These are phyloP conservation scores for Phytophthora macrochlamydospora DNA, from an alignment of 352 stramenopile genomes.

Conservation along the genomic window DNA sequence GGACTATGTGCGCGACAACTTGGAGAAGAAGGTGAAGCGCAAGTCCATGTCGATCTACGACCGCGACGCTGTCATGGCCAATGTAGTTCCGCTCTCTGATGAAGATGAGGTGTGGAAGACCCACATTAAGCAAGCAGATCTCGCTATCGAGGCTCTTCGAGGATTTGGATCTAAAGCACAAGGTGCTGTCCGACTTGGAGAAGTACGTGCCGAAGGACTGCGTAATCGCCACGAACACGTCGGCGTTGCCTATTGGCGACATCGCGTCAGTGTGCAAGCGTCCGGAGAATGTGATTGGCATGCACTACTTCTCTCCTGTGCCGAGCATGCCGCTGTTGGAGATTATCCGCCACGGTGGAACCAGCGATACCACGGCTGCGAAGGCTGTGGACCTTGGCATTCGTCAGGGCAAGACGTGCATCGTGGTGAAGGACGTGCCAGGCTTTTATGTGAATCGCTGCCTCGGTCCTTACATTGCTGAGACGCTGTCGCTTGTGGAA, in stretches of 20 bases:
- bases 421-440: conserved; percentile 99
- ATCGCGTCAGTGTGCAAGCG: conserved; percentile 90
- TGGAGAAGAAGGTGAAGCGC: conserved; percentile 95
- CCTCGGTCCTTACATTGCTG: conserved; percentile 94
- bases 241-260: conserved; percentile 95
- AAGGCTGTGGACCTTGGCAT: conserved; percentile 95
- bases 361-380: conserved; percentile 87
- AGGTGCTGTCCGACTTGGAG: conserved; percentile 94
- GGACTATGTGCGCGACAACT: conserved; percentile 95
- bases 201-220: conserved; percentile 92
- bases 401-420: conserved; percentile 98
- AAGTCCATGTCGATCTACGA: conserved; percentile 93
- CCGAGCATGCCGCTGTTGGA: conserved; percentile 98
- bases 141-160: conserved; percentile 99
- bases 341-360: conserved; percentile 96
- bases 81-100: conserved; percentile 94
- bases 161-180: conserved; percentile 97
- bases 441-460: conserved; percentile 99
- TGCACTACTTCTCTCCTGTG: conserved; percentile 99
- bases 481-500: conserved; percentile 91
- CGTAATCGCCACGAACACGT: conserved; percentile 99
- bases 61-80: conserved; percentile 90
- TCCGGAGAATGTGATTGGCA: conserved; percentile 95
- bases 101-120: conserved; percentile 90
- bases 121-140: conserved; percentile 94